Percentiles rank a stretch among this genome's conserved stretches.
phyloP scores from a whole-genome alignment of 169 alveolate genomes.

The Perkinsus olseni region DNA sequence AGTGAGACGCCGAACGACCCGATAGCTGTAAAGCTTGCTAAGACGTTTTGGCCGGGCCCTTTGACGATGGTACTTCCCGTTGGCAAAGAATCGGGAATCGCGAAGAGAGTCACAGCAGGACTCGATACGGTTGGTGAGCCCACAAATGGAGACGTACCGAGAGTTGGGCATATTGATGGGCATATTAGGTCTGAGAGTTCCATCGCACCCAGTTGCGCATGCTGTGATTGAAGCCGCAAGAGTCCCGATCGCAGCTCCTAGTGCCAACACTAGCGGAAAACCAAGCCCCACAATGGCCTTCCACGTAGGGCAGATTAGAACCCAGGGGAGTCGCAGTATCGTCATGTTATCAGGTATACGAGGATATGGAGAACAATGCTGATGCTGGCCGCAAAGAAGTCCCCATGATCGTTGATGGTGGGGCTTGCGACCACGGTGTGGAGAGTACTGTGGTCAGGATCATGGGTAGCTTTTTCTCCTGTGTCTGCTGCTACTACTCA shows the following conservation, averaged over 20 bases:
- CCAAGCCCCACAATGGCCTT: conserved; percentile 76
- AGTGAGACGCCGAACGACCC: background rate
- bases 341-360: conserved; percentile 19
- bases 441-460: conserved; percentile 65
- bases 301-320: conserved; percentile 63
- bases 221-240: conserved; percentile 48
- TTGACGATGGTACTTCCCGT: conserved; percentile 52
- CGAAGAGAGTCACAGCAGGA: background rate
- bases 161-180: conserved; percentile 5
- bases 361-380: conserved; percentile 6
- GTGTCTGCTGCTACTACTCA: background rate
- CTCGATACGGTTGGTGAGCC: background rate
- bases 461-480: background rate
- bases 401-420: conserved; percentile 62
- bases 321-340: conserved; percentile 58
- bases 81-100: background rate
- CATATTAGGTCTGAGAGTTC: conserved; percentile 69
- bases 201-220: conserved; percentile 59
- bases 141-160: background rate
- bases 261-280: conserved; percentile 80
- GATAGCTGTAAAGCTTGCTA: conserved; percentile 39
- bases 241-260: conserved; percentile 83
- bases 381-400: conserved; percentile 32
- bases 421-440: conserved; percentile 57
- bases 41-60: conserved; percentile 88